These are phyloP conservation scores for Xylaria hypoxylon DNA, from an alignment of 2,329 filamentous ascomycete species.

Conservation along the genomic window DNA sequence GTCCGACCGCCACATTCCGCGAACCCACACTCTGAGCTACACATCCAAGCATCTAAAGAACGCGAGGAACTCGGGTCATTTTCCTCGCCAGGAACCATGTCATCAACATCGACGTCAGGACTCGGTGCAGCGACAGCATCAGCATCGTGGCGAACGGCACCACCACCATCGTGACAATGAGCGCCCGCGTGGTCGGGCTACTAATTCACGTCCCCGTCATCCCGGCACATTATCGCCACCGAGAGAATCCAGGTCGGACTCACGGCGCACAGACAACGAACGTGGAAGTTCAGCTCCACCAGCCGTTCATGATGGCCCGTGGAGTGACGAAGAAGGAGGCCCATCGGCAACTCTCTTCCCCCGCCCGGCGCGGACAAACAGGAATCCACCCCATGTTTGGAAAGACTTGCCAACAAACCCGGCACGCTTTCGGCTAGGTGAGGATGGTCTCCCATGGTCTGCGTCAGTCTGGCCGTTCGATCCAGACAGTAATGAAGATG, in stretches of 20 bases:
- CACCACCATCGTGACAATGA: constrained; percentile 38
- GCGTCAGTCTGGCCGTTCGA: constrained; percentile 52
- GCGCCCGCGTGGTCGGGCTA: constrained; percentile 36
- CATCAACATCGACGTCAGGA: constrained; percentile 45
- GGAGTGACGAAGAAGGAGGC: constrained; percentile 55
- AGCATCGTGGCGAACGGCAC: constrained; percentile 36
- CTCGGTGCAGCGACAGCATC: constrained; percentile 38
- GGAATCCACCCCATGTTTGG: constrained; percentile 50
- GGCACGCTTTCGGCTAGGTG: constrained; percentile 58
- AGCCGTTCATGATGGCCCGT: constrained; percentile 60
- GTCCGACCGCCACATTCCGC: constrained; percentile 57
- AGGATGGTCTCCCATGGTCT: constrained; percentile 62
- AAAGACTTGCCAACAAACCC: constrained; percentile 59
- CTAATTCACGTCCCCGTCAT: constrained; percentile 23
- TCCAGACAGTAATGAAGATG: constrained; percentile 45
- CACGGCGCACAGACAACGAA: constrained; percentile 53
- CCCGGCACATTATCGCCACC: constrained; percentile 31
- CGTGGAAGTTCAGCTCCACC: constrained; percentile 64
- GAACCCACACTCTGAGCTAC: constrained; percentile 60
- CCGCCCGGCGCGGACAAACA: constrained; percentile 39
- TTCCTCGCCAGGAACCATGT: constrained; percentile 59
- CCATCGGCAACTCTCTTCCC: constrained; percentile 48
- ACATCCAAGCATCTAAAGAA: constrained; percentile 59
- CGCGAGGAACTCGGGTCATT: constrained; percentile 54
- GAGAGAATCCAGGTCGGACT: constrained; percentile 41